phyloP scores from a whole-genome alignment of 805 yeast genomes.

The Yamadazyma ubonensis region DNA sequence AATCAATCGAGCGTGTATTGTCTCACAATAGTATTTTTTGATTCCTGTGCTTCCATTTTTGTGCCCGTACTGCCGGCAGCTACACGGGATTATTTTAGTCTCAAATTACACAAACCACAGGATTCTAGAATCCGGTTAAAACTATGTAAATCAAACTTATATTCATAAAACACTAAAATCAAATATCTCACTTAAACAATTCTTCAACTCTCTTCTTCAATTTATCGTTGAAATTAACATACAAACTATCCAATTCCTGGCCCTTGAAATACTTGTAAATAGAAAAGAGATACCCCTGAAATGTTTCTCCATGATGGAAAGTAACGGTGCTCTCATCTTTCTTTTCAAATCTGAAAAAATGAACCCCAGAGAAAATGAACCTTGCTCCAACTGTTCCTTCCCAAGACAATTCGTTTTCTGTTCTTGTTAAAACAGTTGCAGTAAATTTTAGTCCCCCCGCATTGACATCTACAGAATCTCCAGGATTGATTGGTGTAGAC shows the following conservation, averaged over 20 bases:
- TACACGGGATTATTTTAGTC: too few relatives aligned
- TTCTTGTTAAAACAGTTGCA: background rate
- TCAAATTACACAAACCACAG: too few relatives aligned
- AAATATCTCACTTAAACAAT: background rate
- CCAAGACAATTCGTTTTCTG: background rate
- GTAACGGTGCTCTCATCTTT: background rate
- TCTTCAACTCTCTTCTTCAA: slow-evolving; percentile 3
- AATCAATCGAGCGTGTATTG: too few relatives aligned
- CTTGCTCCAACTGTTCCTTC: background rate
- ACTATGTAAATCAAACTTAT: too few relatives aligned
- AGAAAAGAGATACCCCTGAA: background rate
- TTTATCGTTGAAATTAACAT: background rate
- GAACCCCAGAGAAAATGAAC: slow-evolving; percentile 1
- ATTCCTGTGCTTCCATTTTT: too few relatives aligned
- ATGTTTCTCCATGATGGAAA: background rate
- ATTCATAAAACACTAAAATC: too few relatives aligned
- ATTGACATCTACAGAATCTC: background rate
- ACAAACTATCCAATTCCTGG: background rate
- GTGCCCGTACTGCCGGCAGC: too few relatives aligned
- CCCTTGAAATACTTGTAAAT: background rate
- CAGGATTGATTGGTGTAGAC: background rate
- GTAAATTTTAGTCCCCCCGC: background rate
- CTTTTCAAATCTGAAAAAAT: background rate
- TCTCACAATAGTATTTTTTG: too few relatives aligned
- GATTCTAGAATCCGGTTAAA: too few relatives aligned